phyloP scores from a whole-genome alignment of 228 moss, liverwort and hornwort genomes.

The Sphagnum magellanicum region DNA sequence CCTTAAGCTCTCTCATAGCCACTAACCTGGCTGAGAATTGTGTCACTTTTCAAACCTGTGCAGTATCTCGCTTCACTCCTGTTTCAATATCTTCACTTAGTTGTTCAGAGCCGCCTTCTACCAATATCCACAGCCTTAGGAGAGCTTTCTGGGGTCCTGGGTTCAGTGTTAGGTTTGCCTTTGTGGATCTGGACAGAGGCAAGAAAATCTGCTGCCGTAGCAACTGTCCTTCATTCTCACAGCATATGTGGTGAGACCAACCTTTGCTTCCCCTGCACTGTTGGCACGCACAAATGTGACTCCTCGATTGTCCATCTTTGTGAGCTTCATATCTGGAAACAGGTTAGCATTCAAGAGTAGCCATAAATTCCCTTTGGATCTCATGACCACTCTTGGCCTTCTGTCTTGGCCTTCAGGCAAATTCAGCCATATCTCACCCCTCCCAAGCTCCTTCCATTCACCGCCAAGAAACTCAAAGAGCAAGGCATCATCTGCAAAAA shows the following conservation, averaged over 20 bases:
- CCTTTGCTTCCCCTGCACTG: constrained; percentile 74
- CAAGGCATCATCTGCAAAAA: constrained; percentile 76
- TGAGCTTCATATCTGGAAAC: constrained; percentile 93
- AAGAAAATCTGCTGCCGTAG: constrained; percentile 75
- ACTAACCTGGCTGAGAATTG: too few relatives aligned
- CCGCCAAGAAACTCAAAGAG: constrained; percentile 90
- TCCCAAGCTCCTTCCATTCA: constrained; percentile 96
- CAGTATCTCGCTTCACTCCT: constrained; percentile 10
- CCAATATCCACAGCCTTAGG: constrained; percentile 56
- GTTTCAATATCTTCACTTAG: constrained; percentile 18
- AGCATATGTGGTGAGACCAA: constrained; percentile 78
- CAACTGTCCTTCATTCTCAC: constrained; percentile 74
- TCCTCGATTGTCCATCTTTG: constrained; percentile 95
- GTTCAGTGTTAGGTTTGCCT: constrained; percentile 29
- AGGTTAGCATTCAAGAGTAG: constrained; percentile 88
- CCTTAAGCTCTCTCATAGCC: too few relatives aligned
- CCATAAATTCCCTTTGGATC: constrained; percentile 85
- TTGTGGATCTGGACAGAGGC: constrained; percentile 74
- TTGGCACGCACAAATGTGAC: constrained; percentile 91
- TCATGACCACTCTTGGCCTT: constrained; percentile 90
- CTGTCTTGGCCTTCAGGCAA: constrained; percentile 66
- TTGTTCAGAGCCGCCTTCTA: constrained; percentile 14
- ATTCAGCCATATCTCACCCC: constrained; percentile 84
- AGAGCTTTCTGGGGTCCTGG: constrained; percentile 71
- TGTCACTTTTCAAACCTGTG: constrained; percentile 1